These are phyloP conservation scores for Thermothelomyces thermophilus DNA, from an alignment of 2,329 filamentous ascomycete species.

Conservation along the genomic window DNA sequence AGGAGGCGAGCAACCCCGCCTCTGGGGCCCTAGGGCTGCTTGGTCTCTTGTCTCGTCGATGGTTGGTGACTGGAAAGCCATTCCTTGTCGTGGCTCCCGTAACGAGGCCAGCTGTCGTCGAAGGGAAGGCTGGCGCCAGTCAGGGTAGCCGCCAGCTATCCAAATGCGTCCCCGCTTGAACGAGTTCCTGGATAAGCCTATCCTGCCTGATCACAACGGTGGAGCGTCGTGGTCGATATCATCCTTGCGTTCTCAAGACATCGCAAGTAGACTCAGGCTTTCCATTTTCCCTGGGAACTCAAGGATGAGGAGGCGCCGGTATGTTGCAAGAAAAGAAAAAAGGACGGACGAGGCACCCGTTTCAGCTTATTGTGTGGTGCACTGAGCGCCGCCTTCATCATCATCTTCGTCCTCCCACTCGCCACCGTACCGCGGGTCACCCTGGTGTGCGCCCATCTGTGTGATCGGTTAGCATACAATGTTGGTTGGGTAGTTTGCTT, in stretches of 20 bases:
- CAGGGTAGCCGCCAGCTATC: not conserved
- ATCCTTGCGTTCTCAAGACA: not conserved
- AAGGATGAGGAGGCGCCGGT: not conserved
- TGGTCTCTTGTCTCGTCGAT: not conserved
- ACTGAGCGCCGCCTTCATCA: conserved; percentile 57
- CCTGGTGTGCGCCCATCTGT: conserved; percentile 65
- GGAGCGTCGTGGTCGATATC: too few relatives aligned
- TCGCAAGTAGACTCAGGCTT: not conserved
- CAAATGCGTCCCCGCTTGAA: not conserved
- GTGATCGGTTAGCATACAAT: conserved; percentile 10
- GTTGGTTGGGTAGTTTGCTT: too few relatives aligned
- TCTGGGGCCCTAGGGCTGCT: not conserved
- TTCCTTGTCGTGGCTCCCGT: not conserved
- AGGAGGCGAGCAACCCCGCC: not conserved
- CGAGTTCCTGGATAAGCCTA: not conserved
- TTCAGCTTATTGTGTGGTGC: conserved; percentile 58
- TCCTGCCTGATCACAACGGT: not conserved
- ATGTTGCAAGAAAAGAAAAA: conserved; percentile 8
- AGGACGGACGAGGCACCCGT: not conserved
- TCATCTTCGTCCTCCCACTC: conserved; percentile 70
- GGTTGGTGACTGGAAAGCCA: not conserved
- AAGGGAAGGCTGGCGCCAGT: not conserved
- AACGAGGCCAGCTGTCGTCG: not conserved
- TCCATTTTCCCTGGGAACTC: not conserved
- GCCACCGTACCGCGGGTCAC: conserved; percentile 57